phyloP scores from a whole-genome alignment of 2,329 filamentous ascomycete species.

The Nannizziopsis arthrosporioides region DNA sequence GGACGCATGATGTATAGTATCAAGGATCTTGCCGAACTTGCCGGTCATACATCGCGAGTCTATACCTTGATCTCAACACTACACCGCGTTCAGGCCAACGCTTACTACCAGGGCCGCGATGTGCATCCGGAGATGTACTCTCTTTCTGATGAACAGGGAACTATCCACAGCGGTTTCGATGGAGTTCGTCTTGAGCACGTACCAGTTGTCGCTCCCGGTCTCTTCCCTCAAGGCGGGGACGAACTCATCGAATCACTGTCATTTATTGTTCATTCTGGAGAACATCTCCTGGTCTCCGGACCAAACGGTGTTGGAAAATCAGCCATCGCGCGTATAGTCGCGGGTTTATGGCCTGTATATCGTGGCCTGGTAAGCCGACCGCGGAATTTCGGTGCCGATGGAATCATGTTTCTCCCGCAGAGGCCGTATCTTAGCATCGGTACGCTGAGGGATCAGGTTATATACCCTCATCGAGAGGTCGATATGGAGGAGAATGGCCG shows the following conservation, averaged over 20 bases:
- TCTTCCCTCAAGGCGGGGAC: constrained; percentile 84
- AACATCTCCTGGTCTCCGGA: constrained; percentile 88
- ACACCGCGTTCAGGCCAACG: constrained; percentile 81
- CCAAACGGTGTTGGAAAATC: constrained; percentile 92
- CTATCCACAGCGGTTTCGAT: constrained; percentile 86
- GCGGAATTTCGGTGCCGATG: constrained; percentile 66
- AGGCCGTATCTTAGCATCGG: constrained; percentile 84
- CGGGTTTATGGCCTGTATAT: constrained; percentile 92
- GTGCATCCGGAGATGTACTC: constrained; percentile 71
- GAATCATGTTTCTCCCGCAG: constrained; percentile 97
- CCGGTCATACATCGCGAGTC: constrained; percentile 89
- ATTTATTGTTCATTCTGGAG: constrained; percentile 77
- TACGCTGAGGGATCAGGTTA: constrained; percentile 90
- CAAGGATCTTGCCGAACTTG: constrained; percentile 91
- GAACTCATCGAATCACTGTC: constrained; percentile 81
- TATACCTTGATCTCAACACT: constrained; percentile 92
- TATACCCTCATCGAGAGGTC: constrained; percentile 87
- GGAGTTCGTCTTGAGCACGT: constrained; percentile 88
- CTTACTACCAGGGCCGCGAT: constrained; percentile 61
- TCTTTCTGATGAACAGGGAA: constrained; percentile 82
- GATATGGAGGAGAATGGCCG: constrained; percentile 80
- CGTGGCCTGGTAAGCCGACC: constrained; percentile 83
- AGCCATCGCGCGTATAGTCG: constrained; percentile 73
- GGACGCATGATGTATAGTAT: constrained; percentile 99
- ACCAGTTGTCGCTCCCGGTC: constrained; percentile 74